Base-by-base conservation (phyloP, 352 stramenopile species). In the Phytophthora sansomeana region DNA sequence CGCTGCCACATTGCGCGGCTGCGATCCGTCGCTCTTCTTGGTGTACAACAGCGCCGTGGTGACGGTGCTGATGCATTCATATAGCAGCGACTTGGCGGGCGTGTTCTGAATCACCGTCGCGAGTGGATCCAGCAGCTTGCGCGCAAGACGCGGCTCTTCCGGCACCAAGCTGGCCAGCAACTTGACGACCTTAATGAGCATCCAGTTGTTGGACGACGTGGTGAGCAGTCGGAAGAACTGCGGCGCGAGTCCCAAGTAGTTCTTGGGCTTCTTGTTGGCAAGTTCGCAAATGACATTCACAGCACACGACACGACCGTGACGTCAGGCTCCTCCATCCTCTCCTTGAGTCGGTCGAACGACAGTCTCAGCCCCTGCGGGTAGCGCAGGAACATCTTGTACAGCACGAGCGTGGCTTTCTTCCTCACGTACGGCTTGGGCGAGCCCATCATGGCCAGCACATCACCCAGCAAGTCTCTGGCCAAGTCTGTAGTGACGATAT, bases 181-280 rank as follows among this genome's bases (percentile, higher is more conserved):
- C 81, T 99, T 99, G 49, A 99, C 97, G 7, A 99, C 97, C 80
- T 99, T 99, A 83, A 99, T 99, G 53, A 99, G 90, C 97, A 99
- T 99, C 98, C 98, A 99, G 80, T 99, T 99, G 81, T 99, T 99
- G 60, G 90, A 98, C 8, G 90, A 98, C 42, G 92, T 98, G 28
- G 96, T 99, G 36, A 99, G 83, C 29, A 99, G 77, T 32, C 96
- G 88, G 90, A 99, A 99, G 77, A 99, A 99, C 48, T 98, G 89
- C 11, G 98, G 98, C 11, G 97, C 98, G 47, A 99, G 80, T 1
- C 93, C 91, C 33, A 99, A 65, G 82, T 99, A 99, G 75, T 99
- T 99, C 68, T 97, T 98, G 13, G 98, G 97, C 69, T 99, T 99
- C 72, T 99, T 99, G 81, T 99, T 97, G 13, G 95, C 94, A 44